phyloP scores from a whole-genome alignment of 169 alveolate genomes.

The Plasmodium vinckei region DNA sequence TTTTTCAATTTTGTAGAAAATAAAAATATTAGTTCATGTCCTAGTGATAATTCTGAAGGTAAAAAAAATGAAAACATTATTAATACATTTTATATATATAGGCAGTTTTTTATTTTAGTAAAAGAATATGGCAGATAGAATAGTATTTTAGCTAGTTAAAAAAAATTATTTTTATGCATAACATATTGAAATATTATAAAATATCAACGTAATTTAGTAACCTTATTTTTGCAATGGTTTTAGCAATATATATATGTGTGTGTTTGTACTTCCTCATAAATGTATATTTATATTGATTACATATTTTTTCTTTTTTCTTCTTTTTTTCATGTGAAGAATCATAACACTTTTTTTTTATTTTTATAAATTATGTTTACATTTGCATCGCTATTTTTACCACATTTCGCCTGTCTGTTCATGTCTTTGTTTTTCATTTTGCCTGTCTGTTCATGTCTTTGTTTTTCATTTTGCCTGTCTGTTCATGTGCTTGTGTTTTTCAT shows the following conservation, averaged over 20 bases:
- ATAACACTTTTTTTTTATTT: too few relatives aligned
- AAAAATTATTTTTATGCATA: too few relatives aligned
- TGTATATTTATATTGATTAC: neutral
- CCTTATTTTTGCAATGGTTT: too few relatives aligned
- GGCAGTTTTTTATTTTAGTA: too few relatives aligned
- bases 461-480: neutral
- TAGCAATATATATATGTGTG: too few relatives aligned
- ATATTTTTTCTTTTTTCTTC: too few relatives aligned
- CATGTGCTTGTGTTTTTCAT: neutral
- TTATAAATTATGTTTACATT: slow-evolving; percentile 5
- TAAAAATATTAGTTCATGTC: slow-evolving; percentile 42
- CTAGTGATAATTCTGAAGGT: slow-evolving; percentile 70
- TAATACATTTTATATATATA: too few relatives aligned
- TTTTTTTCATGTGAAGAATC: too few relatives aligned
- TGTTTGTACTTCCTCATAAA: neutral
- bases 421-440: neutral
- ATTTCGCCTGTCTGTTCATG: neutral
- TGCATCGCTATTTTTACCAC: slow-evolving; percentile 4
- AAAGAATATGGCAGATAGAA: too few relatives aligned
- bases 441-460: neutral
- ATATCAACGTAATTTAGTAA: too few relatives aligned
- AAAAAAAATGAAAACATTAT: slow-evolving; percentile 4
- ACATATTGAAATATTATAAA: too few relatives aligned
- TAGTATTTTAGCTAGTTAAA: too few relatives aligned
- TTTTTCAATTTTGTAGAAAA: slow-evolving; percentile 13